Base-by-base conservation (phyloP, 1,139 yeast genomes). In the Entelexis sorbosivorans region DNA sequence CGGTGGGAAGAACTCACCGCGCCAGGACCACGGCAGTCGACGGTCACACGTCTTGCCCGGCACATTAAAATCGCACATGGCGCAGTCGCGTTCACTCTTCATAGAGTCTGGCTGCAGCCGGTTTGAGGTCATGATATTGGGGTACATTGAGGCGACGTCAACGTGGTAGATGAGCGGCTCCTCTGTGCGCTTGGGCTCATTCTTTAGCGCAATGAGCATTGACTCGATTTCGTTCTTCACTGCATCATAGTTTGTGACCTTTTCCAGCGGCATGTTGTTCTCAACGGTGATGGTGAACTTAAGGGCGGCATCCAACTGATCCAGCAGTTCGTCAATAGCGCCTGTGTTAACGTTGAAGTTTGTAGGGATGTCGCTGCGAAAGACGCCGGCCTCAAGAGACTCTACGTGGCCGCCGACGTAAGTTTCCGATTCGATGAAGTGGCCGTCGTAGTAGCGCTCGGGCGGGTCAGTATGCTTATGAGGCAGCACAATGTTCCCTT, bases 391-490 rank as follows among this genome's bases (percentile, higher is more conserved):
- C 66, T 93, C 98, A 52, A 93, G 69, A 2, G 96, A 85, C 67
- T 93, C 98, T 38, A 93, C 99, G 62, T 93, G 98, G 2, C 99
- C 99, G 57, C 99, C 99, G 20, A 93, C 98, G 64, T 93, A 93
- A 0, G 99, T 93, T 67, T 93, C 99, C 1, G 95, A 83, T 63
- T 89, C 97, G 36, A 93, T 67, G 51, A 93, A 69, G 67, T 93
- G 98, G 2, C 98, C 98, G 59, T 91, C 84, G 65, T 87, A 91
- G 64, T 91, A 91, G 59, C 96, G 71, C 65, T 91, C 97, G 20
- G 84, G 73, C 0, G 97, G 96, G 59, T 91, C 98, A 8, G 81
- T 75, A 62, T 93, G 94, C 67, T 93, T 93, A 65, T 91, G 93
- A 2, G 99, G 99, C 33, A 93, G 73, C 14, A 93, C 63, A 54